phyloP scores from a whole-genome alignment of 1,139 yeast species.

The Yamadazyma pseudoaaseri region DNA sequence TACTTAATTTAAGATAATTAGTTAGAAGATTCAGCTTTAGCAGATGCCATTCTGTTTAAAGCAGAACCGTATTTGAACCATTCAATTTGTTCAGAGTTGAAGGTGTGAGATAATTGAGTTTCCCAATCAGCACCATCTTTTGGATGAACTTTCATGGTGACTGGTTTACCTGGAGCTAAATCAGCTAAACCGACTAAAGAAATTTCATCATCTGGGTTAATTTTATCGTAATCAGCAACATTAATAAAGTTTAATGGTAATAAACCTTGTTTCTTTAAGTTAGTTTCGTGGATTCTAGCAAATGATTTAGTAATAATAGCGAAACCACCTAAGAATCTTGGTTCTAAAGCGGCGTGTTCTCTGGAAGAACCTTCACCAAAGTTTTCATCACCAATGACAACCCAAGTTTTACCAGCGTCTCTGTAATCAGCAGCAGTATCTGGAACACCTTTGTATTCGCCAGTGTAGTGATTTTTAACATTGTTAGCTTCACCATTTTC shows the following conservation, averaged over 20 bases:
- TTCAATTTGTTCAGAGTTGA: conserved; percentile 93
- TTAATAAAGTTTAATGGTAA: conserved; percentile 89
- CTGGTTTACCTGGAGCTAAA: conserved; percentile 90
- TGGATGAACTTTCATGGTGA: conserved; percentile 88
- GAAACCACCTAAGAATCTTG: conserved; percentile 98
- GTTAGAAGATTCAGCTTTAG: conserved; percentile 6
- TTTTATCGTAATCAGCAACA: conserved; percentile 91
- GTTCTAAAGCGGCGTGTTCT: conserved; percentile 99
- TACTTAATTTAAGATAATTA: too few relatives aligned
- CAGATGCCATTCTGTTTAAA: conserved; percentile 91
- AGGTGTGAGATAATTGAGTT: conserved; percentile 89
- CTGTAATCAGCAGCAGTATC: conserved; percentile 95
- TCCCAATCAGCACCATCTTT: conserved; percentile 84
- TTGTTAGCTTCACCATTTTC: conserved; percentile 95
- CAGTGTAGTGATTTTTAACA: conserved; percentile 87
- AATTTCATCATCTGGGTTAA: conserved; percentile 85
- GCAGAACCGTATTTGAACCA: conserved; percentile 99
- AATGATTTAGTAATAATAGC: conserved; percentile 96
- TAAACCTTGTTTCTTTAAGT: conserved; percentile 94
- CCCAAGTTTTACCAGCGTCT: conserved; percentile 91
- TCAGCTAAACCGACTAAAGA: conserved; percentile 83
- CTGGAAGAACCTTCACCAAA: conserved; percentile 99
- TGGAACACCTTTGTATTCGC: conserved; percentile 93
- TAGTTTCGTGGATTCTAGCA: conserved; percentile 87
- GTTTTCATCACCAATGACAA: conserved; percentile 98